Base-by-base conservation (phyloP, 768 basidiomycete species). In the Mycena rebaudengoi region DNA sequence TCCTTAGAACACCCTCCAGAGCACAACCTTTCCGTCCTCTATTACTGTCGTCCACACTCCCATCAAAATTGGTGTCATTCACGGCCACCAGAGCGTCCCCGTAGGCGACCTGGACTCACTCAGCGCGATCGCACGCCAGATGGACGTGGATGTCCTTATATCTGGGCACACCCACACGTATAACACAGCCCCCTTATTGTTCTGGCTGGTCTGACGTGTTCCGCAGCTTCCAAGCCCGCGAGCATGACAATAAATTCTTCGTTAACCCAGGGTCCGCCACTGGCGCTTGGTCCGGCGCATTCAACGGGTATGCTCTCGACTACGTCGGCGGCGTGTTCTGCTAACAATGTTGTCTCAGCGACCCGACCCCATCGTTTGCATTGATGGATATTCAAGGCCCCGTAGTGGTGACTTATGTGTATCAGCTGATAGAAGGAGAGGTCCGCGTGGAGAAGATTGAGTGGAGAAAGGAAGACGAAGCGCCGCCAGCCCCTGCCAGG, bases 331-430 rank as follows among this genome's bases (percentile, higher is more conserved):
- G 12, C 35, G 23, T 21, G 30, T 23, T 53, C 43, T 56, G 23
- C 61, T 26, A 40, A 44, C 48, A 70, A 3, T 58, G 67, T 44
- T 70, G 59, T 39, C 39, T 7, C 70, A 96, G 95, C 4, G 94
- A 95, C 28, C 89, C 92, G 3, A 95, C 86, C 2, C 97, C 98
- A 0, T 96, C 95, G 3, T 99, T 99, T 72, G 98, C 98, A 1
- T 80, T 99, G 44, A 95, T 99, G 91, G 98, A 99, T 74, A 91
- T 99, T 33, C 98, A 99, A 78, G 98, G 98, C 5, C 88, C 94
- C 3, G 95, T 97, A 10, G 93, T 99, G 32, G 96, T 98, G 26
- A 99, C 97, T 3, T 99, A 98, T 71, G 96, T 99, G 4, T 98
- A 97, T 75, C 95, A 96, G 72, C 87, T 97, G 29, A 91, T 97